Evolutionary conservation across 1,139 yeast species (phyloP), one percentile per base, ranked within the genome.

Genomic region (Torulaspora pretoriensis): DNA sequence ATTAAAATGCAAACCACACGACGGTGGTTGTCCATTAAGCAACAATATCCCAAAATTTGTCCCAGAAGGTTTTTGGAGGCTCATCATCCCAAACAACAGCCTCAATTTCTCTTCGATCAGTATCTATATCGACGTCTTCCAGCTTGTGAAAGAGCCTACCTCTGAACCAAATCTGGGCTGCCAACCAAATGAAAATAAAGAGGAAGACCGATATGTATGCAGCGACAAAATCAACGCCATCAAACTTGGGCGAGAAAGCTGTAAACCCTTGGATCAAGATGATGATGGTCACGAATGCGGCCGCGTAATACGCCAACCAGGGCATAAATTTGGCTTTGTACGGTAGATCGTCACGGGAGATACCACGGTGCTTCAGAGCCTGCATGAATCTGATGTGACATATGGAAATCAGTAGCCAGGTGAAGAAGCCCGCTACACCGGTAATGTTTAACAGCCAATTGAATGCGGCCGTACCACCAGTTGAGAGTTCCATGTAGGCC

Each of bases 381-480:
- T 69, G 65, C 81, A 81, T 81, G 63, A 83, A 83, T 60, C 87
- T 71, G 43, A 83, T 69, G 62, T 83, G 90, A 34, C 85, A 73
- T 42, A 75, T 64, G 6, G 82, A 73, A 49, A 83, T 83, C 65
- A 80, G 76, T 44, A 81, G 75, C 92, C 92, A 83, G 7, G 86
- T 75, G 53, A 83, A 79, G 56, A 83, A 72, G 41, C 90, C 90
- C 4, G 89, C 81, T 38, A 83, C 83, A 19, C 88, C 85, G 28
- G 88, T 77, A 54, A 90, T 81, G 67, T 86, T 87, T 55, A 88
- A 75, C 52, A 90, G 76, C 90, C 96, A 90, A 55, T 75, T 69
- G 70, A 89, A 90, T 8, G 89, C 97, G 12, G 75, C 71, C 26
- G 71, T 69, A 42, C 95, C 94, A 44, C 71, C 66, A 10, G 65